These are phyloP conservation scores for Leishmania lainsoni DNA, from an alignment of 208 protist genomes.

Conservation along the genomic window DNA sequence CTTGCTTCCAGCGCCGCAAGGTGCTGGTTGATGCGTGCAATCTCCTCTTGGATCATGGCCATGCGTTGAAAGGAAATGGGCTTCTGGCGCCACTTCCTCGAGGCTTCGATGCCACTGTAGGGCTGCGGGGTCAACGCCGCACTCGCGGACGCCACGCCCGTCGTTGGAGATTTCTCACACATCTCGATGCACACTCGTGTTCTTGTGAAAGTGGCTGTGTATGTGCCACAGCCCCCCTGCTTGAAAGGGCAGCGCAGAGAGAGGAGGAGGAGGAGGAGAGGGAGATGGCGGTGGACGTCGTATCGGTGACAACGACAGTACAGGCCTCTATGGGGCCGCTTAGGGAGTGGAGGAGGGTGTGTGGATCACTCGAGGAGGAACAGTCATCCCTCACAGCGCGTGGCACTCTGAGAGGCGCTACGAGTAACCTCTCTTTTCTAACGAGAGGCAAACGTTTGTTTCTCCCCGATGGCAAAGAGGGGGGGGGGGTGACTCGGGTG, in stretches of 20 bases:
- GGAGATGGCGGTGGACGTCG: too few species aligned
- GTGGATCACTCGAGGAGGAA: neutral
- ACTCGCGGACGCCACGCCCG: slow-evolving; percentile 3
- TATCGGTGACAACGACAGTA: neutral
- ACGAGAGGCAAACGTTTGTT: neutral
- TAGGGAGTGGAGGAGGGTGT: neutral
- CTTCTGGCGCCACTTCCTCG: slow-evolving; percentile 38
- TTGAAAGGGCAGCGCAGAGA: neutral
- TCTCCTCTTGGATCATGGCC: slow-evolving; percentile 76
- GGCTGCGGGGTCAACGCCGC: slow-evolving; percentile 13
- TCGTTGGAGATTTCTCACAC: slow-evolving; percentile 1
- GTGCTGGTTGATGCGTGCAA: slow-evolving; percentile 69
- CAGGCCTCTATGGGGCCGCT: neutral
- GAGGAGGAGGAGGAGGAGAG: too few species aligned
- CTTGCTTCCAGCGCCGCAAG: slow-evolving; percentile 41
- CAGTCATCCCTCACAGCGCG: neutral
- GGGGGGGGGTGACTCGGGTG: neutral
- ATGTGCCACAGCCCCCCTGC: neutral
- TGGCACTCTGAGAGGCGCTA: neutral
- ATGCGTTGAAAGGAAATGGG: slow-evolving; percentile 74
- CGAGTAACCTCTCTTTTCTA: neutral
- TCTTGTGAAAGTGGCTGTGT: neutral
- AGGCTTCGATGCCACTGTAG: slow-evolving; percentile 7
- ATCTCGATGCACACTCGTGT: slow-evolving; percentile 6
- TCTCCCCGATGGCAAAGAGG: neutral